Percentiles rank a stretch among this genome's conserved stretches.
Conservation (phyloP, 1,284 basidiomycete species). For the Pterulicium gracile region DNA sequence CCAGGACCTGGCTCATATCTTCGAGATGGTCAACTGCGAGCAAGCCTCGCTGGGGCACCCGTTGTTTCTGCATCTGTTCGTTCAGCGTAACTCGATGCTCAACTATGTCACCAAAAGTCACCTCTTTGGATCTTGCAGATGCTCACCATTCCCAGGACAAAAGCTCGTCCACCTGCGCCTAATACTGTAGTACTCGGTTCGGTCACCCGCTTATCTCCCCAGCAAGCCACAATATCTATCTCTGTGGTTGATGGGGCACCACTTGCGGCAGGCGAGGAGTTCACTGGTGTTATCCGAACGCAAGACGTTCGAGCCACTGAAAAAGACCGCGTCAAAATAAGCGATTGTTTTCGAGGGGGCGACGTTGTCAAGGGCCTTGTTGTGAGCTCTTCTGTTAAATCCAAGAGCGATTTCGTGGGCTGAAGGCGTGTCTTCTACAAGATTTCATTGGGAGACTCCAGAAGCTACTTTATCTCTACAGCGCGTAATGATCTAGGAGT, state of each 20-base stretch:
- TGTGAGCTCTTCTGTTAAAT: constrained; percentile 37
- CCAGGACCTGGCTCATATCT: constrained; percentile 65
- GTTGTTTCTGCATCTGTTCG: constrained; percentile 58
- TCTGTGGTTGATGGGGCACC: constrained; percentile 88
- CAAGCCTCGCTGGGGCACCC: constrained; percentile 64
- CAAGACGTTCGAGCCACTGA: constrained; percentile 92
- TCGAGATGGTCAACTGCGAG: constrained; percentile 54
- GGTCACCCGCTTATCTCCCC: constrained; percentile 78
- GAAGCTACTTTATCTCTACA: constrained; percentile 92
- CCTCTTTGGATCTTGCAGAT: constrained; percentile 27
- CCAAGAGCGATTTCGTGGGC: constrained; percentile 2
- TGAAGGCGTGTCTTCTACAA: constrained; percentile 20
- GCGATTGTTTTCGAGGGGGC: constrained; percentile 91
- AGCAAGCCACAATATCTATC: constrained; percentile 83
- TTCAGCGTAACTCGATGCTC: constrained; percentile 19
- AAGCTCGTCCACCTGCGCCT: constrained; percentile 60
- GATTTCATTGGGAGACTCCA: constrained; percentile 89
- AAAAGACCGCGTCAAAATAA: constrained; percentile 87
- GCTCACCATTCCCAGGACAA: constrained; percentile 44
- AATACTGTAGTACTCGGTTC: constrained; percentile 69
- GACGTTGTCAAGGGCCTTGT: constrained; percentile 92
- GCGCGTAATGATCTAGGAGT: constrained; percentile 92
- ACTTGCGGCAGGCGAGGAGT: constrained; percentile 84
- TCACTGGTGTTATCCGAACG: constrained; percentile 82
- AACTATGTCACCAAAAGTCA: too few species aligned